Base-by-base conservation (phyloP, 352 stramenopile genomes). In the Phytophthora hibernalis region DNA sequence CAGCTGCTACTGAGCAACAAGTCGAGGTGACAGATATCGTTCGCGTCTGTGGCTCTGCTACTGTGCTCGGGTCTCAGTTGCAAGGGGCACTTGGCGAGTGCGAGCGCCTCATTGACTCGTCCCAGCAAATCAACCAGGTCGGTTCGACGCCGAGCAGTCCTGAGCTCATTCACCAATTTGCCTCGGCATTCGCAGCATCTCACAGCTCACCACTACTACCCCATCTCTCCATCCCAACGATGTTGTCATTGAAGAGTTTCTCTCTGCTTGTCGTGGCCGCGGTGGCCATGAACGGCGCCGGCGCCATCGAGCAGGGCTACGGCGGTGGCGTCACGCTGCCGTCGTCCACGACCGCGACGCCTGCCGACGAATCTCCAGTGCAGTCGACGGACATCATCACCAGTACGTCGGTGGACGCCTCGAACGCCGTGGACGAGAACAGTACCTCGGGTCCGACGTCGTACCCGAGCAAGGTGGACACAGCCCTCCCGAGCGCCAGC, bases 121-220 rank as follows among this genome's bases (percentile, higher is more conserved):
- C 30, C 13, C 24, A 5, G 24, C 24, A 28, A 28, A 13, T 12
- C 18, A 50, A 26, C 12, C 26, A 1, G 28, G 21, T 57, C n/a
- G 5, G 24, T 31, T 30, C 5, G 28, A 48, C 47, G 35, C 12
- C 15, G 37, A 62, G 35, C 35, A 42, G 35, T 42, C 12, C 15
- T 24, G 37, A 57, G 35, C 43, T 67, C 56, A 72, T 67, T 72
- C 57, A 50, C 15, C 57, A 72, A 61, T 61, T 72, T 68, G 57
- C 65, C 58, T 60, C 21, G 38, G 5, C 35, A 58, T 58, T 15
- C 30, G 21, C 54, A 65, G n/a, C n/a, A n/a, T n/a, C 5, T 8
- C 49, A 64, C 38, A 42, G 37, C 52, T 16, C 26, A 6, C 1
- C 30, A 45, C 18, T 45, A 49, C 35, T 7, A 26, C 13, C 9